Percentiles rank a stretch among this genome's conserved stretches.
These are phyloP conservation scores for Fusarium sp. DNA, from an alignment of 2,329 filamentous ascomycete species.

Conservation along the genomic window DNA sequence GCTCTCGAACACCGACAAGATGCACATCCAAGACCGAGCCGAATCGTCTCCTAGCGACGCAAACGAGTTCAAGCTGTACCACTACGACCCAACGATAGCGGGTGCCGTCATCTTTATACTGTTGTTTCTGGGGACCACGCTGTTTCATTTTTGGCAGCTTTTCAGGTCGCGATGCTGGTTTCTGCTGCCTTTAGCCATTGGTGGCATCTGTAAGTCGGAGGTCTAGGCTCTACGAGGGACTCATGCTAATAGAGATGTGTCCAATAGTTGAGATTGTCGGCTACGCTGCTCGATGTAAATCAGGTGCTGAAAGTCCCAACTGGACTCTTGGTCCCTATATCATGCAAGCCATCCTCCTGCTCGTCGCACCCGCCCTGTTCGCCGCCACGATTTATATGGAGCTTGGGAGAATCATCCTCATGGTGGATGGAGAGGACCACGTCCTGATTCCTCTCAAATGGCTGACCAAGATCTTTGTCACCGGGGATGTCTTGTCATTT, in stretches of 20 bases:
- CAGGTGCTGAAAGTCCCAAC: slow-evolving; percentile 3
- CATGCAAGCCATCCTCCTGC: slow-evolving; percentile 16
- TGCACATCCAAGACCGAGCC: neutral
- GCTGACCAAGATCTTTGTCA: slow-evolving; percentile 40
- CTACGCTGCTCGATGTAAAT: slow-evolving; percentile 7
- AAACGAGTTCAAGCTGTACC: neutral
- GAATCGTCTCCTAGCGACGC: neutral
- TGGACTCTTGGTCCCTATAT: neutral
- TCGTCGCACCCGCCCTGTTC: slow-evolving; percentile 15
- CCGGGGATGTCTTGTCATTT: slow-evolving; percentile 35
- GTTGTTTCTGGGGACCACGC: neutral
- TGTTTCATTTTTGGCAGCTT: slow-evolving; percentile 1
- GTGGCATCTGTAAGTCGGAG: neutral
- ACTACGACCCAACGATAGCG: slow-evolving; percentile 7
- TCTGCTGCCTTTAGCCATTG: neutral
- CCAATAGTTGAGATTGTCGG: slow-evolving; percentile 4
- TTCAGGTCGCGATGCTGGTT: neutral
- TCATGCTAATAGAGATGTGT: neutral
- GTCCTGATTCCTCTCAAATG: slow-evolving; percentile 13
- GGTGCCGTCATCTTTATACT: neutral
- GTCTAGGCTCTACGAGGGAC: neutral
- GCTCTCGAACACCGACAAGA: neutral
- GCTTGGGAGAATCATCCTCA: neutral
- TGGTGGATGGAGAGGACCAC: neutral
- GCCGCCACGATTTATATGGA: slow-evolving; percentile 19